phyloP scores from a whole-genome alignment of 2,329 filamentous ascomycete genomes.

The Botryotinia narcissicola region DNA sequence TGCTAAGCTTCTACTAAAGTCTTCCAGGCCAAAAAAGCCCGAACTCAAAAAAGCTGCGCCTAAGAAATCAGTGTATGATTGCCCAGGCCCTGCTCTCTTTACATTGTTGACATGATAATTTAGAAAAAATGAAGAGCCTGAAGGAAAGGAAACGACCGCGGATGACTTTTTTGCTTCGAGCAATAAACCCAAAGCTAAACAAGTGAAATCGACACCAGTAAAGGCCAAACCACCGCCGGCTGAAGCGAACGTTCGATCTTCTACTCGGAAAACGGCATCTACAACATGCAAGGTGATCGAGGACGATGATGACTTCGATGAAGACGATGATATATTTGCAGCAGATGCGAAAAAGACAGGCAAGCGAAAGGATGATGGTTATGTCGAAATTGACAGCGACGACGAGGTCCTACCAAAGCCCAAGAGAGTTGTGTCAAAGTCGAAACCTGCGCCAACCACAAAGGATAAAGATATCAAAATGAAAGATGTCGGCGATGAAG shows the following conservation, averaged over 20 bases:
- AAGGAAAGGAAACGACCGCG: conserved; percentile 38
- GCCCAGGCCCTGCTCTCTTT: too few relatives aligned
- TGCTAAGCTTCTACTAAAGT: conserved; percentile 27
- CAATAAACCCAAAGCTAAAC: conserved; percentile 34
- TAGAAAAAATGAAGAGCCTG: conserved; percentile 36
- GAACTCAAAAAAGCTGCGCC: conserved; percentile 56
- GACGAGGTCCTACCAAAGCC: conserved; percentile 63
- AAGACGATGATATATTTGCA: conserved; percentile 81
- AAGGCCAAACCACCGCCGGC: conserved; percentile 27
- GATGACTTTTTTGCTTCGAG: conserved; percentile 40
- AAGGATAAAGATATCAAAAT: conserved; percentile 49
- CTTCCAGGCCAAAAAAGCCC: conserved; percentile 41
- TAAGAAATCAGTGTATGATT: conserved; percentile 55
- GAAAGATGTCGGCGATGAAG: conserved; percentile 38
- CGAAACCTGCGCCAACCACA: conserved; percentile 40
- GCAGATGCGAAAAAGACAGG: conserved; percentile 64
- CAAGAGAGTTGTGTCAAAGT: conserved; percentile 45
- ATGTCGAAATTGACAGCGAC: conserved; percentile 66
- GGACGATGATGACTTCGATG: conserved; percentile 56
- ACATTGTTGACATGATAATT: conserved; percentile 2
- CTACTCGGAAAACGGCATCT: conserved; percentile 33
- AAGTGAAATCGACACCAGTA: conserved; percentile 29
- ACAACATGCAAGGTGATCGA: conserved; percentile 29
- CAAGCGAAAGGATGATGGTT: conserved; percentile 71
- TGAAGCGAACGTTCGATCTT: conserved; percentile 31